Conservation (phyloP, 1,284 basidiomycete species). For the Apiotrichum mycotoxinovorans region DNA sequence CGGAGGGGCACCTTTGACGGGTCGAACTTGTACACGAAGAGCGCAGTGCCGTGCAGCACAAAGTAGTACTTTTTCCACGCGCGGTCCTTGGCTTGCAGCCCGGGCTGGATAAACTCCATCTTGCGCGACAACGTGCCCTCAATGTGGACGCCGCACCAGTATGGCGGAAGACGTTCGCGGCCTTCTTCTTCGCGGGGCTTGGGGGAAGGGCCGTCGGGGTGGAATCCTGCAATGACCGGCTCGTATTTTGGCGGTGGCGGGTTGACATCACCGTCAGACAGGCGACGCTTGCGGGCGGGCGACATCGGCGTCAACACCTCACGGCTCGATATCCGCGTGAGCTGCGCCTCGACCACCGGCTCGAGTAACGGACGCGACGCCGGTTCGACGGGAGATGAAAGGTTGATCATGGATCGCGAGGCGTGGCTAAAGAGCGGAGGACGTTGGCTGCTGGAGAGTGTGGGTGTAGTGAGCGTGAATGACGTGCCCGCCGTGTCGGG, state of each 20-base stretch:
- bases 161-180: constrained; percentile 71
- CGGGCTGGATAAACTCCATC: constrained; percentile 85
- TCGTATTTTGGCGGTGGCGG: constrained; percentile 49
- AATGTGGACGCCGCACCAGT: constrained; percentile 76
- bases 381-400: constrained; percentile 25
- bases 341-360: constrained; percentile 14
- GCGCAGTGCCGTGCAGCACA: constrained; percentile 85
- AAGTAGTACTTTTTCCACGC: constrained; percentile 87
- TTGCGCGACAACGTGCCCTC: constrained; percentile 83
- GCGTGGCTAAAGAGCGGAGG: constrained; percentile 59
- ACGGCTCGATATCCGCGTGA: constrained; percentile 3
- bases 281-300: constrained; percentile 41
- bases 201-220: constrained; percentile 21
- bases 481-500: constrained; percentile 10
- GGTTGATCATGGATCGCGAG: constrained; percentile 60
- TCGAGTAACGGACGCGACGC: constrained; percentile 20
- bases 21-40: constrained; percentile 75
- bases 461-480: constrained; percentile 9
- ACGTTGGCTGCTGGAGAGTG: not conserved
- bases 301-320: not conserved
- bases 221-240: not conserved
- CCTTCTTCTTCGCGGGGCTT: constrained; percentile 66
- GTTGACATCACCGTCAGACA: constrained; percentile 51
- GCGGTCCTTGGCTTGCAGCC: constrained; percentile 80
- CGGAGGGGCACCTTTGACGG: constrained; percentile 50